Percentiles rank a stretch among this genome's conserved stretches.
These are phyloP conservation scores for Pleurotus citrinopileatus DNA, from an alignment of 768 basidiomycete species.

Conservation along the genomic window DNA sequence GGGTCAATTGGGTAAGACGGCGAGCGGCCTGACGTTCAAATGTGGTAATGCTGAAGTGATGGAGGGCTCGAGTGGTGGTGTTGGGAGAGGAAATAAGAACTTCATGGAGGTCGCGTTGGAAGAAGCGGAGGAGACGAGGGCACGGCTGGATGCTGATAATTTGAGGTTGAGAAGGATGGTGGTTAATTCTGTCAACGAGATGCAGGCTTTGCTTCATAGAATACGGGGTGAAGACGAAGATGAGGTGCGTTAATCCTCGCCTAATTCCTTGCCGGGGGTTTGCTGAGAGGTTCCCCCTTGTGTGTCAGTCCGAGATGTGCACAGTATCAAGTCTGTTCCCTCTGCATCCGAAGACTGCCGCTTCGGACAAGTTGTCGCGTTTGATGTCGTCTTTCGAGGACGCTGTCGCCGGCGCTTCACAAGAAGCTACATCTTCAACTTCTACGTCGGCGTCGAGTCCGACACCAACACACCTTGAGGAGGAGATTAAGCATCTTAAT, in stretches of 20 bases:
- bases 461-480: constrained; percentile 25
- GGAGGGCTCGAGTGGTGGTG: constrained; percentile 34
- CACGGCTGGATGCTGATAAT: constrained; percentile 64
- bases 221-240: constrained; percentile 43
- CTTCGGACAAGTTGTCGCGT: constrained; percentile 43
- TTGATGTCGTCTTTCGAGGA: constrained; percentile 42
- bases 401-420: constrained; percentile 26
- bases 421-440: constrained; percentile 21
- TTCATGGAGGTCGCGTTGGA: constrained; percentile 67
- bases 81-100: constrained; percentile 47
- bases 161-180: constrained; percentile 55
- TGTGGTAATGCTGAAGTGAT: constrained; percentile 50
- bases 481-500: constrained; percentile 50
- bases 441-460: constrained; percentile 15
- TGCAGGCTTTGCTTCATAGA: constrained; percentile 53
- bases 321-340: constrained; percentile 53
- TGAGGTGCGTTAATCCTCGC: constrained; percentile 35
- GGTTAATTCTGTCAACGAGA: constrained; percentile 61
- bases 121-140: constrained; percentile 67
- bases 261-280: constrained; percentile 10
- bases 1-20: constrained; percentile 45
- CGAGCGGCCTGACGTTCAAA: constrained; percentile 44
- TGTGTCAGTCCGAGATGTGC: constrained; percentile 44
- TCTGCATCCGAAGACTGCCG: constrained; percentile 44
- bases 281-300: neutral